phyloP scores from a whole-genome alignment of 108 stramenopile genomes.

The Fistulifera pelliculosa region DNA sequence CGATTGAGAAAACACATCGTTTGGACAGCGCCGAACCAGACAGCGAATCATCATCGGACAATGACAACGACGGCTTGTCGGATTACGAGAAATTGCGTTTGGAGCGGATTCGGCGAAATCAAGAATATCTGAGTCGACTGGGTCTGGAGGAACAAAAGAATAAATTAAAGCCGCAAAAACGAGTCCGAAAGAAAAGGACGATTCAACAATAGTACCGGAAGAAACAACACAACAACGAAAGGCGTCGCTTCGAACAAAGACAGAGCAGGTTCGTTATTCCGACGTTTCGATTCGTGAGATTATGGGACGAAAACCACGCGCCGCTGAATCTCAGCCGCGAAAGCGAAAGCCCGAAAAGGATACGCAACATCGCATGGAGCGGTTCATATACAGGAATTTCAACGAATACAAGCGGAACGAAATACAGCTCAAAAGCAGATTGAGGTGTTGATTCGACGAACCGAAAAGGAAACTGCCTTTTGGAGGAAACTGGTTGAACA shows the following conservation, averaged over 20 bases:
- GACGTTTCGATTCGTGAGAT: too few species aligned
- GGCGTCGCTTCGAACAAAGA: too few species aligned
- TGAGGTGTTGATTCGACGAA: constrained; percentile 6
- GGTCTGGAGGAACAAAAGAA: constrained; percentile 31
- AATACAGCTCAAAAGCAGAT: constrained; percentile 13
- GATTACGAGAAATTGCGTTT: constrained; percentile 50
- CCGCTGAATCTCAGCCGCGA: background rate
- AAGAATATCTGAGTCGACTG: constrained; percentile 42
- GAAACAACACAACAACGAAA: too few species aligned
- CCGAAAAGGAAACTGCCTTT: constrained; percentile 15
- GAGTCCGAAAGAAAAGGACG: too few species aligned
- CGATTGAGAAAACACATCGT: too few species aligned
- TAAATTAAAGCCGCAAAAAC: too few species aligned
- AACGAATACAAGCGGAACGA: constrained; percentile 15
- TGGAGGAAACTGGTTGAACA: constrained; percentile 9
- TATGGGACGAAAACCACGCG: too few species aligned
- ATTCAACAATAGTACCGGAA: too few species aligned
- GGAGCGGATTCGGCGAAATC: constrained; percentile 62
- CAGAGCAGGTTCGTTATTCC: too few species aligned
- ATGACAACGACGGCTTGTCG: too few species aligned
- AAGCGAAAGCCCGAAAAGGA: constrained; percentile 1
- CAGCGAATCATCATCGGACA: too few species aligned
- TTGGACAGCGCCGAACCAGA: too few species aligned
- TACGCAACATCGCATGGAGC: constrained; percentile 9
- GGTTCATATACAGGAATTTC: constrained; percentile 31